These are phyloP conservation scores for Suhomyces vadensis DNA, from an alignment of 805 yeast genomes.

Conservation along the genomic window DNA sequence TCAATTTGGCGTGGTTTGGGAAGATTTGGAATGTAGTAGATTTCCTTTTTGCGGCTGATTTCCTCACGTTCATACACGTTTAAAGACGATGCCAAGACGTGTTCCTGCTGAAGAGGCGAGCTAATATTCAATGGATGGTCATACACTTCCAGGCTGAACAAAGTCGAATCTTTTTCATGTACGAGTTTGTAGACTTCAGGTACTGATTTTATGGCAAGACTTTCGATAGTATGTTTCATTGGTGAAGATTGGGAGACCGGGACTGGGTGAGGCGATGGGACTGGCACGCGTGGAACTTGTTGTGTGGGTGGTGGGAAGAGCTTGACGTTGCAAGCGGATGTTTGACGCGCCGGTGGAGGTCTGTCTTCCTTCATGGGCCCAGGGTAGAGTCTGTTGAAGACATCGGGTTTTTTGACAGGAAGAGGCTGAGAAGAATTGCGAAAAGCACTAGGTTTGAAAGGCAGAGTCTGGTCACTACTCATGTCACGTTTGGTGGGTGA, in stretches of 20 bases:
- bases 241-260: not conserved
- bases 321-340: not conserved
- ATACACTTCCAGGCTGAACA: conserved; percentile 19
- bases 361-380: not conserved
- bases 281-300: not conserved
- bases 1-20: conserved; percentile 27
- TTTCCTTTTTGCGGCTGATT: conserved; percentile 46
- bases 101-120: conserved; percentile 4
- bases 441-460: conserved; percentile 8
- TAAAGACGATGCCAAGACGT: conserved; percentile 21
- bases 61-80: conserved; percentile 64
- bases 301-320: not conserved
- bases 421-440: conserved; percentile 12
- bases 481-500: not conserved
- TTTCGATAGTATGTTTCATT: not conserved
- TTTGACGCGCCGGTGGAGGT: not conserved
- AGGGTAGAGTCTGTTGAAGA: conserved; percentile 15
- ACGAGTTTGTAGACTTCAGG: conserved; percentile 24
- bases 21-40: conserved; percentile 51
- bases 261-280: not conserved
- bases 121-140: not conserved
- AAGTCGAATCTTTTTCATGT: conserved; percentile 25
- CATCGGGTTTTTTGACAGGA: conserved; percentile 8
- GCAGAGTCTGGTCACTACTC: conserved; percentile 5
- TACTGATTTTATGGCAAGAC: not conserved